Base-by-base conservation (phyloP, 2,329 filamentous ascomycete species). In the Aurifilum marmelostoma region DNA sequence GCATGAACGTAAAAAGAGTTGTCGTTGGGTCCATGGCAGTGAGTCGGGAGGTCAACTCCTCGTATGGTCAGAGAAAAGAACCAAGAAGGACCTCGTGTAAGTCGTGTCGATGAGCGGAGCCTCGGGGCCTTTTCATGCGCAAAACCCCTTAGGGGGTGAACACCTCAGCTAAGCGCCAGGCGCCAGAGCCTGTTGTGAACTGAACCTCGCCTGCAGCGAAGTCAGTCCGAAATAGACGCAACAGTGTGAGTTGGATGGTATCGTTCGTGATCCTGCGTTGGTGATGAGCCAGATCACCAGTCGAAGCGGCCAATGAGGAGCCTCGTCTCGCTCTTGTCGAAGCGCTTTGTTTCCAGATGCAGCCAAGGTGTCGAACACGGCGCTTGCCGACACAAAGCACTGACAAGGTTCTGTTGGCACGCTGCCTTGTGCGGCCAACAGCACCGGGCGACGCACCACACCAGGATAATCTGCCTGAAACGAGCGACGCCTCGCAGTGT, bases 1-100 rank as follows among this genome's bases (percentile, higher is more conserved):
- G 79, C 80, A 89, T 84, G 77, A 92, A 91, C 71, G 89, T 91
- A 76, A 91, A 85, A 73, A 92, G 87, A 69, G 89, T 89, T 29
- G 89, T 91, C 56, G 83, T 83, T 66, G 86, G 86, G 78, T 88
- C 86, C 86, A 88, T 88, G 76, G 66, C 74, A 71, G 67, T 71
- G 56, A 67, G 69, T 47, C 62, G 56, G 63, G 73, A 72, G 67
- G 59, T 73, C 69, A 73, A 75, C 72, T 75, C 71, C 63, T 64
- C 60, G 65, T 67, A 61, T 41, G 32, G 47, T 56, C 27, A 18
- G 47, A 34, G 18, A 69, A 39, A 47, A 16, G 16, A 63, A 56
- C 16, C 4, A 27, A 43, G 37, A 50, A 16, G 37, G 43, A 43
- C 21, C 32, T 64, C 37, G 64, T 43, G 43, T 47, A 11, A 50